Conservation (phyloP, 768 basidiomycete genomes). For the Rhodocollybia butyracea region DNA sequence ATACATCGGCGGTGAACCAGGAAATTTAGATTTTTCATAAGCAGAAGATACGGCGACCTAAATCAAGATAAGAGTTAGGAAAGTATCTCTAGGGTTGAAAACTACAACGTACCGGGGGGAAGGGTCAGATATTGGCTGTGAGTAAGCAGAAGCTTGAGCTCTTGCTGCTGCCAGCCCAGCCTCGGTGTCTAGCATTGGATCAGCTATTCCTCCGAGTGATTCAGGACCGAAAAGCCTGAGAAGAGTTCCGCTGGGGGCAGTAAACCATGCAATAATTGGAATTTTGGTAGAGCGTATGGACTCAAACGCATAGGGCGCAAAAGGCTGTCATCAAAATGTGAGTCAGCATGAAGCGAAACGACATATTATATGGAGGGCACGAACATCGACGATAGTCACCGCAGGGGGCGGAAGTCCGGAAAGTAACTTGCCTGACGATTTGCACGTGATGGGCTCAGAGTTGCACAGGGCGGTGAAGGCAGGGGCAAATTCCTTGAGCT, state of each 20-base stretch:
- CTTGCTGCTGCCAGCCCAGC: too few relatives aligned
- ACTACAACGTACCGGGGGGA: too few relatives aligned
- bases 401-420: too few relatives aligned
- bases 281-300: neutral
- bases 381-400: neutral
- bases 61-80: too few relatives aligned
- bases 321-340: neutral
- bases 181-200: too few relatives aligned
- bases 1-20: conserved; percentile 1
- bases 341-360: neutral
- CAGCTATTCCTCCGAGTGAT: neutral
- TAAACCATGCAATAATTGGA: neutral
- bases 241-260: neutral
- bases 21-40: neutral
- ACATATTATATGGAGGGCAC: neutral
- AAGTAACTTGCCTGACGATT: too few relatives aligned
- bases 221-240: neutral
- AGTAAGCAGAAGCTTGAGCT: too few relatives aligned
- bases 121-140: too few relatives aligned
- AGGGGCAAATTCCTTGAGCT: neutral
- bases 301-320: neutral
- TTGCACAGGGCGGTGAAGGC: neutral
- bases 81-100: too few relatives aligned
- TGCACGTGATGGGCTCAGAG: neutral
- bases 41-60: too few relatives aligned